A percentile compares a stretch with the other conserved stretches of the same genome.
Conservation (phyloP, 371 early-diverging fungal species). For the Zancudomyces culisetae region DNA sequence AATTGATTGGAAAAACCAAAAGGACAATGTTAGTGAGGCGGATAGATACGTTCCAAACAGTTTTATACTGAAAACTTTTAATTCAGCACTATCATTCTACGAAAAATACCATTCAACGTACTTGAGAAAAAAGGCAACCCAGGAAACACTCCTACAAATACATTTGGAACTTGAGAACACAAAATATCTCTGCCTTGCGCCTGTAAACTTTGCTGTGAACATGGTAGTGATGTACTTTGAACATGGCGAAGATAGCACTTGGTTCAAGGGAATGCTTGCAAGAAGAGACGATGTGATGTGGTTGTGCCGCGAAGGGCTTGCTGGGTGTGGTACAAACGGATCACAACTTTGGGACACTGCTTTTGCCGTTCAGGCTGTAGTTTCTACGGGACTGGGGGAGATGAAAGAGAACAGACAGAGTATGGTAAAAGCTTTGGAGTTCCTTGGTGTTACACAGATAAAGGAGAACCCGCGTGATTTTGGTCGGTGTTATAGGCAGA, state of each 20-base stretch:
- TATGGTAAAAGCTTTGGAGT: conserved; percentile 50
- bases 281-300: conserved; percentile 73
- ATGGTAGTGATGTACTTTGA: conserved; percentile 61
- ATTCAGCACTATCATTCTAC: conserved; percentile 43
- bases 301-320: conserved; percentile 79
- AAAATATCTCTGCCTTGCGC: conserved; percentile 70
- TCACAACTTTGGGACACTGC: conserved; percentile 94
- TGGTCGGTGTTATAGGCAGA: conserved; percentile 55
- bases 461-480: conserved; percentile 43
- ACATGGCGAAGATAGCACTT: conserved; percentile 68
- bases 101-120: conserved; percentile 33
- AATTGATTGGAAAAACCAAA: conserved; percentile 62
- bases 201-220: conserved; percentile 86
- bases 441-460: conserved; percentile 80
- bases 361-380: conserved; percentile 61
- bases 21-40: conserved; percentile 59
- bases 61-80: conserved; percentile 46
- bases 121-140: conserved; percentile 50
- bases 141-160: conserved; percentile 58
- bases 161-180: conserved; percentile 81
- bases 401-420: conserved; percentile 42
- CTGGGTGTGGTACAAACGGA: conserved; percentile 94
- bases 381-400: conserved; percentile 50
- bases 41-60: conserved; percentile 81
- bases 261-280: conserved; percentile 53